Evolutionary conservation across 2,329 filamentous ascomycete genomes (phyloP), one percentile per base, ranked within the genome.

Genomic region (Colletotrichum paranaense): DNA sequence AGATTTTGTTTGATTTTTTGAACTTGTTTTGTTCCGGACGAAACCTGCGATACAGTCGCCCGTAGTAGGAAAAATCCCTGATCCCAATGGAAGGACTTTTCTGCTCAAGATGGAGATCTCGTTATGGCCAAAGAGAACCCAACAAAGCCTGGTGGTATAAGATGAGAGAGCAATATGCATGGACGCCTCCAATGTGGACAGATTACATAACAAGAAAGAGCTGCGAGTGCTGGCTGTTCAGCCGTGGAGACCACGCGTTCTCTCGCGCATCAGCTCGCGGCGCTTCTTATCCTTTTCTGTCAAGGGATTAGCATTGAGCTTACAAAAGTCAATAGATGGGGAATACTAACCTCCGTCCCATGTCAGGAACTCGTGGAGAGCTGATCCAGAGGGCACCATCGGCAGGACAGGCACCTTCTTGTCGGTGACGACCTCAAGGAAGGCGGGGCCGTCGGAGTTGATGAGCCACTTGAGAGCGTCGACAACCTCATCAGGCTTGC

Each of bases 401-500:
- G 97, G 97, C 79, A 98, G 86, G n/a, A 99, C 96, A 59, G 96
- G 96, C 30, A 97, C 93, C 90, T 97, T 93, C 86, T 92, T 93
- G 83, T 98, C 97, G 4, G 94, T 97, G 65, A 98, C 89, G 67
- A 99, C 93, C 86, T 98, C 96, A 73, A 99, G 88, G 76, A 98
- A 89, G 53, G 95, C 95, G 24, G 97, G 97, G n/a, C 96, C 97
- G 35, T 98, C 94, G 6, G 90, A 91, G 79, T 95, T 90, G 78
- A 98, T 93, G 81, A 98, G 89, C 95, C 97, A 98, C 84, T 93
- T 91, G 76, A 99, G 87, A 79, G 90, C 92, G 59, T 93, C 93
- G 70, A 92, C 89, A 6, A 97, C 89, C 73, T 98, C 95, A 4
- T 92, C 92, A 0, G 95, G 92, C 82, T 94, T 94, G 67, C 88